Evolutionary conservation across 192 early-diverging fungal species (phyloP), one percentile per base, ranked within the genome.

Genomic region (Jimgerdemannia flammicorona): DNA sequence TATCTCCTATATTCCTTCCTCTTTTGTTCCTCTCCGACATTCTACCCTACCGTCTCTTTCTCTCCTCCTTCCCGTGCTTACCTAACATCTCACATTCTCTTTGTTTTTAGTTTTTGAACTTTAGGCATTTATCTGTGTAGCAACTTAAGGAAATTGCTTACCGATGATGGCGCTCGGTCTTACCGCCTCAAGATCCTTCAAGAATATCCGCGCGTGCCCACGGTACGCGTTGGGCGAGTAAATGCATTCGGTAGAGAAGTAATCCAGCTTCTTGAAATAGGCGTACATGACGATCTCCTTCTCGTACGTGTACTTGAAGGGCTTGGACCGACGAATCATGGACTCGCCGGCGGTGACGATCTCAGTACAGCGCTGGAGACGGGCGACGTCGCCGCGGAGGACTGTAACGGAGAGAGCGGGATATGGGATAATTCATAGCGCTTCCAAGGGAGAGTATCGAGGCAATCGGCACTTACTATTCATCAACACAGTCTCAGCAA

Each of bases 261-360:
- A 99, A 78, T 99, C 98, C 39, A 99, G 84, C 44, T 95, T 92
- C 83, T 95, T 94, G 77, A 96, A 95, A 77, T 99, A 98, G 29
- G 98, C 98, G 76, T 99, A 96, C 97, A 99, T 97, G 77, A 99
- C 98, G 77, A 99, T 99, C 75, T 99, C 98, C 84, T 99, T 99
- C 82, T 99, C 98, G 74, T 99, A 99, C 0, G 96, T 97, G 81
- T 98, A 98, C 78, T 98, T 99, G 86, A 99, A 97, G 0, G 98
- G 98, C 85, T 99, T 99, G 10, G 95, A 97, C 64, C 98, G 86
- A 63, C 88, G 86, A 64, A 96, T 92, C 44, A 88, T 88, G 64
- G 85, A 88, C 59, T 95, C 93, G 42, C 91, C 93, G 10, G 87
- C 85, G 18, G 96, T 98, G 6, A 88, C 83, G 72, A 99, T 99